Base-by-base conservation (phyloP, 2,329 filamentous ascomycete genomes). In the Didymellaceae sp. region DNA sequence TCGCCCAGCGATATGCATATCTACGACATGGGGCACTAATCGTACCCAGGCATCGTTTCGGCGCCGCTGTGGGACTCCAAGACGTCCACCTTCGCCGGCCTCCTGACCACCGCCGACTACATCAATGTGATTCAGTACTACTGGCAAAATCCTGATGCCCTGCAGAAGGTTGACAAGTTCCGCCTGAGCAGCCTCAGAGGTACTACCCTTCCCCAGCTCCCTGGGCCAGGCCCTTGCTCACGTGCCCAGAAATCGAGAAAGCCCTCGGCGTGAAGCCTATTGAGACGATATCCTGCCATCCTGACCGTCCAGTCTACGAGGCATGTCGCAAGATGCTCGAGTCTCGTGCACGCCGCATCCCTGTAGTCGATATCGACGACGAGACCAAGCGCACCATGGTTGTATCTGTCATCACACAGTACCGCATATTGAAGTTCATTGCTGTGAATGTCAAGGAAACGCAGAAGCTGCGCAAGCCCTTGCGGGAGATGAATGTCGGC, bases 51-150 rank as follows among this genome's bases (percentile, higher is more conserved):
- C 68, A 99, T 99, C 71, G 94, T 99, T 47, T 99, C 94, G 22
- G 94, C 94, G 43, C 94, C 94, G 41, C 80, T 99, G 59, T 99
- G 94, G 94, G 92, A 99, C 74, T 97, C 93, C 20, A 88, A 89
- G 59, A 90, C 87, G 4, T 96, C 92, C 20, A 91, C 89, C 26
- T 99, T 97, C 74, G 94, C 93, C 31, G 94, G 94, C 30, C 84
- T 99, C 39, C 82, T 99, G 59, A 99, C 94, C 21, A 94, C 91
- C 57, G 96, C 91, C 54, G 94, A 99, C 76, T 99, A 94, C 74
- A 95, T 99, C 77, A 99, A 99, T 69, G 88, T 99, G 49, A 96
- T 99, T 31, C 93, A 97, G 73, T 99, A 99, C 76, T 97, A 99
- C 79, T 97, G 91, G 81, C 92, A 97, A 75, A 95, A 94, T 64